Percentiles rank a stretch among this genome's conserved stretches.
phyloP scores from a whole-genome alignment of 2,329 filamentous ascomycete genomes.

The Fusarium marasasianum region DNA sequence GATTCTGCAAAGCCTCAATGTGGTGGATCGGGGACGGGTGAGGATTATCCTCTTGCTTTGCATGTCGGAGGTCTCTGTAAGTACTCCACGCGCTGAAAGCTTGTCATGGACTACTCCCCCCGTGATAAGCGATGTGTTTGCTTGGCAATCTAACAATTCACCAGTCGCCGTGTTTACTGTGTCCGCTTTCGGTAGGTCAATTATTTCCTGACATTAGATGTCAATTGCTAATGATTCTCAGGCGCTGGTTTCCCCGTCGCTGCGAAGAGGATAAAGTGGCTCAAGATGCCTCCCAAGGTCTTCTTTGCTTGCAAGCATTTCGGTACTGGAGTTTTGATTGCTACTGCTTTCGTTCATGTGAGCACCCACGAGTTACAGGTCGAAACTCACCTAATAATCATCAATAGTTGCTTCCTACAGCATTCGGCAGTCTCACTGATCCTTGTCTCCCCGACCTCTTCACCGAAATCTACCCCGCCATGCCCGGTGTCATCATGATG shows the following conservation, averaged over 20 bases:
- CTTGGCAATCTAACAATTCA: background rate
- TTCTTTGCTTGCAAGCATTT: constrained; percentile 74
- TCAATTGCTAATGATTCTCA: constrained; percentile 10
- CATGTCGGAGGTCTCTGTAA: constrained; percentile 47
- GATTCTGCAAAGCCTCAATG: constrained; percentile 43
- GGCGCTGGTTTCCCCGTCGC: constrained; percentile 63
- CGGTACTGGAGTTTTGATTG: constrained; percentile 76
- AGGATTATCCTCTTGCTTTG: constrained; percentile 41
- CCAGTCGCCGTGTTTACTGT: constrained; percentile 43
- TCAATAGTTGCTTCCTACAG: constrained; percentile 64
- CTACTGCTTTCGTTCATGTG: constrained; percentile 78
- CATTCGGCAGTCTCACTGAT: constrained; percentile 62
- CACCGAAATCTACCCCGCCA: constrained; percentile 66
- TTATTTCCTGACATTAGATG: background rate
- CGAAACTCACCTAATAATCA: background rate
- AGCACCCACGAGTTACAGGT: constrained; percentile 23
- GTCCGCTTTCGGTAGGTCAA: constrained; percentile 39
- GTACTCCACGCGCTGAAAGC: background rate
- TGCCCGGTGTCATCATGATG: constrained; percentile 74
- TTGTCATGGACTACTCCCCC: background rate
- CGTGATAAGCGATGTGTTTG: background rate
- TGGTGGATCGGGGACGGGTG: constrained; percentile 16
- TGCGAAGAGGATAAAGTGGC: constrained; percentile 65
- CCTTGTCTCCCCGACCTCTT: constrained; percentile 69
- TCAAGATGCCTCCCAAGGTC: constrained; percentile 64